A percentile compares a stretch with the other conserved stretches of the same genome.
phyloP scores from a whole-genome alignment of 2,329 filamentous ascomycete species.

The Colletotrichum sublineola region DNA sequence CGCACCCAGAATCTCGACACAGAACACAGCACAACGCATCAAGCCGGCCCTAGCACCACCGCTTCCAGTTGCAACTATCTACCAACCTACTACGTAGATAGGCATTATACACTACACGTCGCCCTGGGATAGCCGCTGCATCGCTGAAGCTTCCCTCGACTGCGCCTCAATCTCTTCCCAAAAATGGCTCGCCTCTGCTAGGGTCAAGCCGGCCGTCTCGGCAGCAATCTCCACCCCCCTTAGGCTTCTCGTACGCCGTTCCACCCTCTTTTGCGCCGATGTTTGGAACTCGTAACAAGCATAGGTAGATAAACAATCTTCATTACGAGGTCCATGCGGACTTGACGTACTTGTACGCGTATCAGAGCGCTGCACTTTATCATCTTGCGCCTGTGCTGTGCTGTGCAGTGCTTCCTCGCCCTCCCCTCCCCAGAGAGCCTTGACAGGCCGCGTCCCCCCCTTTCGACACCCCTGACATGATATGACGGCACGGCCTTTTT shows the following conservation, averaged over 20 bases:
- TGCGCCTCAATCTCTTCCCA: constrained; percentile 36
- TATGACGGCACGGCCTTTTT: constrained; percentile 33
- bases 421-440: neutral
- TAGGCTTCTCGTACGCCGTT: constrained; percentile 1
- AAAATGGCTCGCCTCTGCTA: constrained; percentile 6
- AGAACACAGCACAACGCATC: constrained; percentile 1
- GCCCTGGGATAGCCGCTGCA: constrained; percentile 27
- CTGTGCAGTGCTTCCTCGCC: neutral
- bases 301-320: constrained; percentile 30
- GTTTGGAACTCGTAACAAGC: constrained; percentile 29
- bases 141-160: constrained; percentile 36
- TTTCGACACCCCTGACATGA: neutral
- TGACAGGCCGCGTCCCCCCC: constrained; percentile 19
- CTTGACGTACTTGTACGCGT: constrained; percentile 13
- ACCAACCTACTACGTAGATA: too few relatives aligned
- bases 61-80: neutral
- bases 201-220: constrained; percentile 33
- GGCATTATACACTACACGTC: neutral
- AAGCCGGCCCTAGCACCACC: neutral
- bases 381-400: neutral
- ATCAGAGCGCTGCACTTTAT: constrained; percentile 16
- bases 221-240: constrained; percentile 13
- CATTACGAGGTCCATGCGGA: constrained; percentile 35
- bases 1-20: neutral
- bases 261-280: constrained; percentile 5